phyloP scores from a whole-genome alignment of 2,329 filamentous ascomycete genomes.

The Shiraia bambusicola region DNA sequence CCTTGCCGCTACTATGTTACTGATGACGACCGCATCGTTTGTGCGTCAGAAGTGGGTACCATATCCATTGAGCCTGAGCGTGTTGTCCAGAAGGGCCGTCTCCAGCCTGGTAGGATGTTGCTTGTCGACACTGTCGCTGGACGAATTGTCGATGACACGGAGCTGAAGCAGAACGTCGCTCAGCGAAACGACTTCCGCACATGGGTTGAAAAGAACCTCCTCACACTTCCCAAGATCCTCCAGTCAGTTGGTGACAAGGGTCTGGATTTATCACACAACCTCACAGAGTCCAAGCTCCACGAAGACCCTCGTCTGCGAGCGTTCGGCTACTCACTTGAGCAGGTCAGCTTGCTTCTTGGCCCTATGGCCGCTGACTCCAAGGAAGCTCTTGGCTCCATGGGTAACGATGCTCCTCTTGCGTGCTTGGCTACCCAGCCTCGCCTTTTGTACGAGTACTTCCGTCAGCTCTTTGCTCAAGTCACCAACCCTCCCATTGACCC shows the following conservation, averaged over 20 bases:
- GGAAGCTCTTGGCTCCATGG: constrained; percentile 96
- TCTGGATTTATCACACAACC: constrained; percentile 65
- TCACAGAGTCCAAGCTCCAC: constrained; percentile 72
- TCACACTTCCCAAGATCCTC: constrained; percentile 76
- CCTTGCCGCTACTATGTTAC: constrained; percentile 97
- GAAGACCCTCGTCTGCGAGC: constrained; percentile 81
- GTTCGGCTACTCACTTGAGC: constrained; percentile 93
- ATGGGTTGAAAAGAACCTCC: constrained; percentile 84
- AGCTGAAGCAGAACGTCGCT: constrained; percentile 87
- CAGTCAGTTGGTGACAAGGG: constrained; percentile 60
- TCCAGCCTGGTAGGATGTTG: constrained; percentile 94
- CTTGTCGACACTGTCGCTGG: constrained; percentile 89
- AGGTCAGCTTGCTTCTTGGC: constrained; percentile 85
- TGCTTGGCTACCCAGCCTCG: constrained; percentile 88
- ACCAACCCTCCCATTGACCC: constrained; percentile 97
- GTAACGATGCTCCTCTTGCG: constrained; percentile 90
- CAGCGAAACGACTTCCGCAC: constrained; percentile 81
- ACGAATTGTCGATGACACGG: constrained; percentile 89
- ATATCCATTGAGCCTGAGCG: constrained; percentile 88
- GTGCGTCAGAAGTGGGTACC: constrained; percentile 92
- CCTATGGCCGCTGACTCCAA: constrained; percentile 98
- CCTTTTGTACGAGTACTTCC: constrained; percentile 93
- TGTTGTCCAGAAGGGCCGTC: constrained; percentile 86
- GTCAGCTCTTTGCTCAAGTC: constrained; percentile 95
- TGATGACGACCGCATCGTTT: constrained; percentile 95